Evolutionary conservation across 768 basidiomycete species (phyloP).

Genomic region (Termitomyces sp.): DNA sequence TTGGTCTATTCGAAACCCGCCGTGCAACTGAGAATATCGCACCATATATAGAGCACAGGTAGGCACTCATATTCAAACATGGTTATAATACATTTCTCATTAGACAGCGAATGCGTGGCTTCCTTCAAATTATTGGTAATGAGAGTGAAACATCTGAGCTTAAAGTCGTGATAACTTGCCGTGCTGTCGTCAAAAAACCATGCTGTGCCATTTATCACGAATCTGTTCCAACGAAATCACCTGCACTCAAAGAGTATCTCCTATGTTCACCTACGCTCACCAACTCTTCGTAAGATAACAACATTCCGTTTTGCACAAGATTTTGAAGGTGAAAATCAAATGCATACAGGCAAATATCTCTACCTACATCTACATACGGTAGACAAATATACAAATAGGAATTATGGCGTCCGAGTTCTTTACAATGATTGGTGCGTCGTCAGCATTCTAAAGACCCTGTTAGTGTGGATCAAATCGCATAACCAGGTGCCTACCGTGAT

Average conservation of each 20-base stretch:
- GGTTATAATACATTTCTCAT: too few relatives aligned
- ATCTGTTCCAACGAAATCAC: too few relatives aligned
- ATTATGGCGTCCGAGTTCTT: slow-evolving; percentile 25
- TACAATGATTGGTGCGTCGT: slow-evolving; percentile 52
- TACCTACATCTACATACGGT: background rate
- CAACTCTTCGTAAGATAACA: background rate
- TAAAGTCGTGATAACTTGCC: too few relatives aligned
- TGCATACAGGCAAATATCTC: background rate
- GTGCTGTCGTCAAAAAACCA: too few relatives aligned
- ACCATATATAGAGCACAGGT: too few relatives aligned
- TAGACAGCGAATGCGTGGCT: too few relatives aligned
- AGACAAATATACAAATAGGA: slow-evolving; percentile 2
- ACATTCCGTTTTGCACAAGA: background rate
- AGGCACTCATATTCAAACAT: too few relatives aligned
- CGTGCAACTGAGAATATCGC: too few relatives aligned
- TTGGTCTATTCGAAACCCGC: too few relatives aligned
- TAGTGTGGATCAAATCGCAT: slow-evolving; percentile 3
- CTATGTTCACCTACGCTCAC: background rate
- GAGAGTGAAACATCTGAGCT: too few relatives aligned
- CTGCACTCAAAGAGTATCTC: background rate
- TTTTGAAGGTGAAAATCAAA: background rate
- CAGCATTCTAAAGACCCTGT: slow-evolving; percentile 33
- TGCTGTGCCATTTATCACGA: too few relatives aligned
- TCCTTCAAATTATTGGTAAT: too few relatives aligned
- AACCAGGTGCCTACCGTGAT: slow-evolving; percentile 8